Percentiles rank a stretch among this genome's conserved stretches.
Conservation (phyloP, 140 eudicot genomes). For the Stevia rebaudiana region DNA sequence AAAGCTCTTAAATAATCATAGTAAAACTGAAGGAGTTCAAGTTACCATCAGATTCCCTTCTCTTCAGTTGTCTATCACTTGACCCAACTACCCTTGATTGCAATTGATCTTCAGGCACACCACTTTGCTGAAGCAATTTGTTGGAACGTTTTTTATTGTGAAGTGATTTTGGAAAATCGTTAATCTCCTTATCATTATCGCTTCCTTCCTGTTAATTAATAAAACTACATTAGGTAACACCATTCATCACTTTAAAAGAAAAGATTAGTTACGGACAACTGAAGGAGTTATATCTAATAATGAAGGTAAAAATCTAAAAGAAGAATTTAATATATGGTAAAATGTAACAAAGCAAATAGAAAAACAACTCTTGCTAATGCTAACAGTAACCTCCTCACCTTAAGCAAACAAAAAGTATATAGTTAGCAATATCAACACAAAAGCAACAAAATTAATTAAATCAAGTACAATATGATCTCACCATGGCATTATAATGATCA, state of each 20-base stretch:
- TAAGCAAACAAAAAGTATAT: neutral
- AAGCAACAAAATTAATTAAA: neutral
- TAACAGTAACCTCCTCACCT: neutral
- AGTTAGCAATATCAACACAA: neutral
- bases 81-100: slow-evolving; percentile 40
- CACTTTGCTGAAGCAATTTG: slow-evolving; percentile 37
- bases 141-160: slow-evolving; percentile 60
- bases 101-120: slow-evolving; percentile 38
- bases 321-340: neutral
- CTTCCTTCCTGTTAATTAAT: slow-evolving; percentile 73
- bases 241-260: slow-evolving; percentile 1
- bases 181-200: slow-evolving; percentile 66
- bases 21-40: neutral
- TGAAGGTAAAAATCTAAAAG: neutral
- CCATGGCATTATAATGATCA: slow-evolving; percentile 78
- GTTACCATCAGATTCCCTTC: slow-evolving; percentile 71
- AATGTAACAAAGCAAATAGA: neutral
- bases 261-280: neutral
- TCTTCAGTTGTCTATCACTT: slow-evolving; percentile 55
- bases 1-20: neutral
- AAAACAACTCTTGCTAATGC: neutral
- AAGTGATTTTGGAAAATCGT: slow-evolving; percentile 45
- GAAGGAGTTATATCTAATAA: neutral
- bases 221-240: slow-evolving; percentile 10
- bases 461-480: slow-evolving; percentile 29